These are phyloP conservation scores for Exophiala lecanii-corni DNA, from an alignment of 2,329 filamentous ascomycete species.

Conservation along the genomic window DNA sequence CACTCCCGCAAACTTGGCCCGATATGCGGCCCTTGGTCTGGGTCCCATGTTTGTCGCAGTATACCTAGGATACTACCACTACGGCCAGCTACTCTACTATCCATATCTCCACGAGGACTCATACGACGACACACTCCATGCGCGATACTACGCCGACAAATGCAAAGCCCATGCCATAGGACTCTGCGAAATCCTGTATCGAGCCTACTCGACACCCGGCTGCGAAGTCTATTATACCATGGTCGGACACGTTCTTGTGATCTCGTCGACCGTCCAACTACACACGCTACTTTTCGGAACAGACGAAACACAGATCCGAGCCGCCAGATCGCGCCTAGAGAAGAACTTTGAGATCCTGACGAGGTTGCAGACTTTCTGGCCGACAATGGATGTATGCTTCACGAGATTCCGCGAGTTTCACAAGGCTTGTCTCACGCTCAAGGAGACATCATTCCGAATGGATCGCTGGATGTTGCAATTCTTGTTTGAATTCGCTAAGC, in stretches of 20 bases:
- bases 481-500: conserved; percentile 22
- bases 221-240: conserved; percentile 43
- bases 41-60: conserved; percentile 43
- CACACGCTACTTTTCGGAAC: conserved; percentile 43
- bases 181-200: conserved; percentile 40
- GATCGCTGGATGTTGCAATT: conserved; percentile 43
- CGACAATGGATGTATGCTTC: conserved; percentile 37
- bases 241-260: conserved; percentile 45
- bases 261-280: conserved; percentile 45
- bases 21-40: conserved; percentile 36
- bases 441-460: conserved; percentile 37
- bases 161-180: conserved; percentile 39
- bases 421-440: conserved; percentile 36
- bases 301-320: conserved; percentile 34
- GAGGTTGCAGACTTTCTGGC: conserved; percentile 40
- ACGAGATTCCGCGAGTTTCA: conserved; percentile 41
- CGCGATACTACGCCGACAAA: conserved; percentile 34
- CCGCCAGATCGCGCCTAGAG: conserved; percentile 37
- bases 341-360: conserved; percentile 45
- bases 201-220: conserved; percentile 33
- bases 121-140: conserved; percentile 8
- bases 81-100: conserved; percentile 45
- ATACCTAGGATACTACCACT: conserved; percentile 46
- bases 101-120: conserved; percentile 39
- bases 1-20: conserved; percentile 37